Conservation (phyloP, 768 basidiomycete species). For the Lactarius deliciosus region DNA sequence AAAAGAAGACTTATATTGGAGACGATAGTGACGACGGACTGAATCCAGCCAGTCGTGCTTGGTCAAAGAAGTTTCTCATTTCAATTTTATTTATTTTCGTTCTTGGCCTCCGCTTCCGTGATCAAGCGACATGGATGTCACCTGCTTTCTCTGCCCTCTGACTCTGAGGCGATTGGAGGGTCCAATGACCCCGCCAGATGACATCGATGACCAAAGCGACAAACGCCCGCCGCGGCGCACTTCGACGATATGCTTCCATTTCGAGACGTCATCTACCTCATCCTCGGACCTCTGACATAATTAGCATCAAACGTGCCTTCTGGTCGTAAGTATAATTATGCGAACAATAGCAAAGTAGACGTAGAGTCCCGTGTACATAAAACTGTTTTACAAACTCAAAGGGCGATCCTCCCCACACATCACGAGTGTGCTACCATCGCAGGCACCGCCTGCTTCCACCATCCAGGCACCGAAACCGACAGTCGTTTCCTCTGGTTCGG, state of each 20-base stretch:
- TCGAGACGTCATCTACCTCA: not conserved
- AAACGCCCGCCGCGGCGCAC: not conserved
- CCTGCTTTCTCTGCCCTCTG: not conserved
- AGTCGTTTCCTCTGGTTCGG: not conserved
- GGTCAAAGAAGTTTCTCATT: not conserved
- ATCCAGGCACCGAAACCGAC: not conserved
- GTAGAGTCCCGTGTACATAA: not conserved
- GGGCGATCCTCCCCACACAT: not conserved
- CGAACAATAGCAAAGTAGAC: not conserved
- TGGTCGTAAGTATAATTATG: no score
- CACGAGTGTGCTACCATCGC: not conserved
- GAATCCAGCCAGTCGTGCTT: not conserved
- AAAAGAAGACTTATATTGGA: not conserved
- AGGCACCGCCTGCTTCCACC: conserved; percentile 5
- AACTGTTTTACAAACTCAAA: not conserved
- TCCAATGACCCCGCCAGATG: not conserved
- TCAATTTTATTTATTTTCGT: not conserved
- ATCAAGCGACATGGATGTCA: not conserved
- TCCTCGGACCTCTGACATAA: not conserved
- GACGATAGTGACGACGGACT: not conserved
- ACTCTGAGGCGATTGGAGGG: not conserved
- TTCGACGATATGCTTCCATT: conserved; percentile 1
- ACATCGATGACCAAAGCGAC: not conserved
- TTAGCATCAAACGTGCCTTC: no score
- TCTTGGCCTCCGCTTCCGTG: not conserved